These are phyloP conservation scores for Cyberlindnera mississippiensis DNA, from an alignment of 805 yeast species.

Conservation along the genomic window DNA sequence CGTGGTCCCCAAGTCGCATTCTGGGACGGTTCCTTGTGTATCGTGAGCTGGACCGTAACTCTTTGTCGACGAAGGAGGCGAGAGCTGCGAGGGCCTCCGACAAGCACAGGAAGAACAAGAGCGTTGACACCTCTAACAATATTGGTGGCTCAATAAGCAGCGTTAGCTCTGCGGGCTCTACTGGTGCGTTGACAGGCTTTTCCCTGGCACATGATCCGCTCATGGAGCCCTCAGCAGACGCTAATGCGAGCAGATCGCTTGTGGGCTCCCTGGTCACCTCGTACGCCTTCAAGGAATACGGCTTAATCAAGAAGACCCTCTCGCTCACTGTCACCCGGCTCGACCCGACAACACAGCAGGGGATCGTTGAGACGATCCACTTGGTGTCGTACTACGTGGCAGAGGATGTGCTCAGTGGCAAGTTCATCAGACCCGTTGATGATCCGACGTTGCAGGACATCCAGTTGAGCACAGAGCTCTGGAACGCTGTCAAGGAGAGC, in stretches of 20 bases:
- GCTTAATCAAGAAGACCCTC: conserved; percentile 80
- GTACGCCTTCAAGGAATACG: conserved; percentile 63
- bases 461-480: conserved; percentile 42
- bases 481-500: conserved; percentile 54
- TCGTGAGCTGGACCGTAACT: conserved; percentile 55
- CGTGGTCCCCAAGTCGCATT: conserved; percentile 91
- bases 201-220: not conserved
- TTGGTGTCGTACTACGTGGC: conserved; percentile 76
- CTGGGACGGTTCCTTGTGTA: conserved; percentile 82
- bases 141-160: not conserved
- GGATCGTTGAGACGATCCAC: conserved; percentile 47
- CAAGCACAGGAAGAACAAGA: conserved; percentile 7
- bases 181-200: not conserved
- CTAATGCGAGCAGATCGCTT: conserved; percentile 33
- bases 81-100: conserved; percentile 3
- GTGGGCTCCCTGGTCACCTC: conserved; percentile 57
- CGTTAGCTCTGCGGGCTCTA: not conserved
- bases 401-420: conserved; percentile 62
- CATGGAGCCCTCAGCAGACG: conserved; percentile 6
- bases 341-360: conserved; percentile 10
- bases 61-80: conserved; percentile 24
- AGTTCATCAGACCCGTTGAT: conserved; percentile 54
- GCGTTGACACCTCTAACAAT: not conserved
- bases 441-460: conserved; percentile 46
- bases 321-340: conserved; percentile 33